phyloP scores from a whole-genome alignment of 106 monocot species.

The Phalaenopsis aphrodite region DNA sequence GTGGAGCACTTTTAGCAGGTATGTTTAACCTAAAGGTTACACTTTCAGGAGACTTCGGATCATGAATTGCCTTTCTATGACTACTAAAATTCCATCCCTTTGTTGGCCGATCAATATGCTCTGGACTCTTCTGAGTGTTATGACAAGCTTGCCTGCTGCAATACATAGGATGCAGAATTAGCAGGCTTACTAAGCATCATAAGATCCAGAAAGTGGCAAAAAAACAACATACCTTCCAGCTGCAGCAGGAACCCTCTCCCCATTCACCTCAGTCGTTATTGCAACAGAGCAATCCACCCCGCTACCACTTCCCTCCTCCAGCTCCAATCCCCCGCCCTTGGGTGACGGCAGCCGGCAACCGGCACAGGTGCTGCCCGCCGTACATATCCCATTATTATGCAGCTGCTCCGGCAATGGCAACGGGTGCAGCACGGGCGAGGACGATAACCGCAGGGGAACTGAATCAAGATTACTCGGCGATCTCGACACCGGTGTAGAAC shows the following conservation, averaged over 20 bases:
- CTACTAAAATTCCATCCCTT: conserved; percentile 20
- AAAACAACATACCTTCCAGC: conserved; percentile 11
- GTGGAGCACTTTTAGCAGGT: conserved; percentile 85
- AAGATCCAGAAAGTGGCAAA: background rate
- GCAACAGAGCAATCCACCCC: background rate
- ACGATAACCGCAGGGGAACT: conserved; percentile 26
- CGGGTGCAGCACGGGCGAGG: conserved; percentile 37
- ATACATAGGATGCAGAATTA: background rate
- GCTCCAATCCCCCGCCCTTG: background rate
- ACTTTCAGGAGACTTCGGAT: conserved; percentile 30
- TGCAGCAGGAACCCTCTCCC: conserved; percentile 14
- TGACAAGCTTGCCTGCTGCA: conserved; percentile 31
- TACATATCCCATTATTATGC: conserved; percentile 3
- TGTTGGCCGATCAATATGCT: conserved; percentile 20
- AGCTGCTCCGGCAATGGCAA: conserved; percentile 36
- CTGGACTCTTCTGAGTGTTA: conserved; percentile 32
- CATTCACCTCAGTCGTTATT: conserved; percentile 1
- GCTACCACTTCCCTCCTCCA: background rate
- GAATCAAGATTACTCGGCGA: conserved; percentile 24
- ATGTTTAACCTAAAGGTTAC: conserved; percentile 52
- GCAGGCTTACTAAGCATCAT: background rate
- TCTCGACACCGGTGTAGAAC: conserved; percentile 24
- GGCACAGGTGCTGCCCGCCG: background rate
- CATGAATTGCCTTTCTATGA: conserved; percentile 28
- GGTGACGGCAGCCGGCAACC: conserved; percentile 12